A percentile compares a stretch with the other conserved stretches of the same genome.
Evolutionary conservation across 179 eudicot genomes (phyloP).

Genomic region (Nepenthes alata): DNA sequence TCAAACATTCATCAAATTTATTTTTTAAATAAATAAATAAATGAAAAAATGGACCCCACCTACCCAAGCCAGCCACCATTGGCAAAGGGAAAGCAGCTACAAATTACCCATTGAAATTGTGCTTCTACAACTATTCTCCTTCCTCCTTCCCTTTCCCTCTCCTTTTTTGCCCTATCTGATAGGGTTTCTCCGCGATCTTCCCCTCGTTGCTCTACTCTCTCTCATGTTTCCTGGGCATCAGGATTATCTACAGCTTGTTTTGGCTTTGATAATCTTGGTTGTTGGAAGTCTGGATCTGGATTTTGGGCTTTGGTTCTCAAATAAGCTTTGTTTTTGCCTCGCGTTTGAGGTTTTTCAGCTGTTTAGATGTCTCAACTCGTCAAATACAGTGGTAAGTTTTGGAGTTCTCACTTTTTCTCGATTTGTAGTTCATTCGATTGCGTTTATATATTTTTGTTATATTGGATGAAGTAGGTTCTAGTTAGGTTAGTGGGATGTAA

Average conservation of each 20-base stretch:
- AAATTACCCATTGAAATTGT: too few relatives aligned
- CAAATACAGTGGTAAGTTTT: slow-evolving; percentile 44
- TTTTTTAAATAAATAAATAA: too few relatives aligned
- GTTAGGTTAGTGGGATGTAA: not conserved
- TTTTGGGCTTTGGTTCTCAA: slow-evolving; percentile 24
- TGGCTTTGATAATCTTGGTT: slow-evolving; percentile 16
- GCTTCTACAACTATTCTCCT: not conserved
- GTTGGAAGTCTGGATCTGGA: slow-evolving; percentile 38
- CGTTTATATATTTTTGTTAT: too few relatives aligned
- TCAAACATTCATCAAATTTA: too few relatives aligned
- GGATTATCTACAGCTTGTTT: slow-evolving; percentile 1
- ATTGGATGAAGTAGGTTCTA: too few relatives aligned
- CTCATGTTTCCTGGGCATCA: slow-evolving; percentile 33
- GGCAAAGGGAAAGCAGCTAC: too few relatives aligned
- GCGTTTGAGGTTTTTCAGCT: slow-evolving; percentile 22
- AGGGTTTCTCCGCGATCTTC: slow-evolving; percentile 32
- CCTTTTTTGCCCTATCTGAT: slow-evolving; percentile 37
- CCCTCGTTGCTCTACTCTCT: not conserved
- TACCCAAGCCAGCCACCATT: not conserved
- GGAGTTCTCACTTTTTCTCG: slow-evolving; percentile 2
- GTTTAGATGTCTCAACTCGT: slow-evolving; percentile 52
- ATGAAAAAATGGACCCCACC: slow-evolving; percentile 7
- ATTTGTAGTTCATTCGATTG: too few relatives aligned
- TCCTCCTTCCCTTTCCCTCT: not conserved
- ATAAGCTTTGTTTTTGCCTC: slow-evolving; percentile 27